phyloP scores from a whole-genome alignment of 1,139 yeast genomes.

The Hyphopichia pseudoburtonii region DNA sequence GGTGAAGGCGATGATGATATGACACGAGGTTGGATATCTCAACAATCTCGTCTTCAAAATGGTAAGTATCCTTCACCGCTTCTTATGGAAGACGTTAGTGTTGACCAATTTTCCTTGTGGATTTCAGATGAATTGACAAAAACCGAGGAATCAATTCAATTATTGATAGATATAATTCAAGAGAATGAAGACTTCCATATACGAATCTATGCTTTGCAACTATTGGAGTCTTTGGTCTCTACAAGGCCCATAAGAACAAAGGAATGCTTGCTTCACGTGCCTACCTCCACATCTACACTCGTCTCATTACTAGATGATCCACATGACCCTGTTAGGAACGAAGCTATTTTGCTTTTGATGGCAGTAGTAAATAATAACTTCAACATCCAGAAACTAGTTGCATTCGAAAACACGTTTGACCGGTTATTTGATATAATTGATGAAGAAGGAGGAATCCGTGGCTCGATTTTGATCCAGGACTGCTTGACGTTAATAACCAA shows the following conservation, averaged over 20 bases:
- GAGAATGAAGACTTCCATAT: constrained; percentile 67
- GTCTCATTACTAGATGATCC: constrained; percentile 68
- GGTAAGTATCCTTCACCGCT: constrained; percentile 85
- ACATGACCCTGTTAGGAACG: constrained; percentile 89
- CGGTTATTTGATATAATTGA: constrained; percentile 72
- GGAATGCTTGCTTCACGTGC: constrained; percentile 69
- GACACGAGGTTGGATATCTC: constrained; percentile 70
- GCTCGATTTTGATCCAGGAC: constrained; percentile 89
- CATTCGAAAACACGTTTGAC: constrained; percentile 92
- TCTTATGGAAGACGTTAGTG: constrained; percentile 54
- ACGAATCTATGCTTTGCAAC: constrained; percentile 76
- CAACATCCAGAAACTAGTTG: constrained; percentile 89
- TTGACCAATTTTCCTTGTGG: constrained; percentile 91
- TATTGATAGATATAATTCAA: constrained; percentile 55
- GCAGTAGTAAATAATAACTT: constrained; percentile 79
- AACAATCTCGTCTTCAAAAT: constrained; percentile 73
- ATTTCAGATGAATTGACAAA: constrained; percentile 92
- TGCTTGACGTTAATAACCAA: constrained; percentile 75
- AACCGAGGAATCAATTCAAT: constrained; percentile 54
- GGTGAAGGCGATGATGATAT: constrained; percentile 58
- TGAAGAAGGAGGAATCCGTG: constrained; percentile 88
- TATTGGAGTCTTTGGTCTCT: constrained; percentile 79
- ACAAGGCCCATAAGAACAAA: constrained; percentile 75
- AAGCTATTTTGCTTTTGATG: constrained; percentile 79
- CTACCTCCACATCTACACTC: constrained; percentile 76